Percentiles rank a stretch among this genome's conserved stretches.
Evolutionary conservation across 163 green algal genomes (phyloP).

Genomic region (Scenedesmus sp.): DNA sequence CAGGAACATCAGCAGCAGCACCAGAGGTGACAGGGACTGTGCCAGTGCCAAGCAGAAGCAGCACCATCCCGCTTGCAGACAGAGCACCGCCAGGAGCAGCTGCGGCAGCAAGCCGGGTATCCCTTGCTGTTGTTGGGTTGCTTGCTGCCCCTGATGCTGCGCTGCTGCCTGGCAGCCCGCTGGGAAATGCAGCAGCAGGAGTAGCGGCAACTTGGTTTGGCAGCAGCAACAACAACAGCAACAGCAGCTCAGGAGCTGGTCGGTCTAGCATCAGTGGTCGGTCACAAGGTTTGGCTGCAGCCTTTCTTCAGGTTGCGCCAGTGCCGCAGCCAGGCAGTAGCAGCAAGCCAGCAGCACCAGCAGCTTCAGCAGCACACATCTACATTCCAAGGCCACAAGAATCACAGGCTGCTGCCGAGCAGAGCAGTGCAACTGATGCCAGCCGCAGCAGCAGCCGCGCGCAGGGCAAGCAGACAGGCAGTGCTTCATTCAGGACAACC

Average conservation of each 20-base stretch:
- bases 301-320: background rate
- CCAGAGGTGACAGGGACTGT: background rate
- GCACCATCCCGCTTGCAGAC: background rate
- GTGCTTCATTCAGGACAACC: slow-evolving; percentile 24
- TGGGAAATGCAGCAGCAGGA: background rate
- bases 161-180: slow-evolving; percentile 17
- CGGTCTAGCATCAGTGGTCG: background rate
- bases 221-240: background rate
- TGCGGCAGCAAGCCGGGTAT: background rate
- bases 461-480: background rate
- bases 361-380: background rate
- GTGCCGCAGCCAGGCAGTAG: background rate
- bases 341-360: slow-evolving; percentile 5
- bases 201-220: background rate
- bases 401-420: background rate
- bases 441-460: background rate
- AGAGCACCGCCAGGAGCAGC: background rate
- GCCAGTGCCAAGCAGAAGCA: background rate
- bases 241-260: background rate
- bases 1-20: background rate
- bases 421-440: background rate
- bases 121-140: slow-evolving; percentile 17
- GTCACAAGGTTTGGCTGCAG: background rate
- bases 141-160: slow-evolving; percentile 27
- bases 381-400: background rate